Evolutionary conservation across 352 stramenopile species (phyloP), one percentile per base, ranked within the genome.

Genomic region (Phytophthora macrochlamydospora): DNA sequence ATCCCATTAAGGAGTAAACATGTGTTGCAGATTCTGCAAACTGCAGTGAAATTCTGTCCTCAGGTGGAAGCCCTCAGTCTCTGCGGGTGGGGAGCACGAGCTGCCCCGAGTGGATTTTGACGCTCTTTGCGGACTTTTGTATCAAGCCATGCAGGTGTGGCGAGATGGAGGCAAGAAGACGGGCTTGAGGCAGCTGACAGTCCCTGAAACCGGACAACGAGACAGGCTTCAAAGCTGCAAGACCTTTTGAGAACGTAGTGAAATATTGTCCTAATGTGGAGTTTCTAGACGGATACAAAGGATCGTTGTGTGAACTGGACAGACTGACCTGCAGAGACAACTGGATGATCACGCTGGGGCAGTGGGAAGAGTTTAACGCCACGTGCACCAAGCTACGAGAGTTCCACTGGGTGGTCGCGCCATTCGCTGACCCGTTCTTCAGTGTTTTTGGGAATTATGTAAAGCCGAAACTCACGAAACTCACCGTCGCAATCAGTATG

Each of bases 361-460:
- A 75, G 46, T 84, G 73, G 76, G 54, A 76, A n/a, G 38, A 52
- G 18, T 82, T 82, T 38, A 78, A 77, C 37, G 45, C 66, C 31
- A 69, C 33, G 12, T 83, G 75, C 54, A 71, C 56, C 12, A 44
- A 77, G 13, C 60, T 81, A 32, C 63, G 58, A 1, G 69, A 77
- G 65, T 81, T 81, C 53, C 59, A 79, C 51, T 83, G 72, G 75
- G 55, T 81, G 8, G 64, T 74, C 5, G 75, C 63, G 4, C 75
- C 75, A 1, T 83, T 77, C 51, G 65, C 65, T 12, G 71, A 78
- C 28, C 61, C 67, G 28, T 82, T 82, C 53, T 85, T 85, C 46
- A 59, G 56, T 2, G 56, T 69, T 1, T 85, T 83, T 37, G 77
- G 74, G 8, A 55, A 76, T 11, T 37, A 73, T 49, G 14, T 62